Percentiles rank a stretch among this genome's conserved stretches.
Conservation (phyloP, 1,284 basidiomycete species). For the Xanthoconium separans region DNA sequence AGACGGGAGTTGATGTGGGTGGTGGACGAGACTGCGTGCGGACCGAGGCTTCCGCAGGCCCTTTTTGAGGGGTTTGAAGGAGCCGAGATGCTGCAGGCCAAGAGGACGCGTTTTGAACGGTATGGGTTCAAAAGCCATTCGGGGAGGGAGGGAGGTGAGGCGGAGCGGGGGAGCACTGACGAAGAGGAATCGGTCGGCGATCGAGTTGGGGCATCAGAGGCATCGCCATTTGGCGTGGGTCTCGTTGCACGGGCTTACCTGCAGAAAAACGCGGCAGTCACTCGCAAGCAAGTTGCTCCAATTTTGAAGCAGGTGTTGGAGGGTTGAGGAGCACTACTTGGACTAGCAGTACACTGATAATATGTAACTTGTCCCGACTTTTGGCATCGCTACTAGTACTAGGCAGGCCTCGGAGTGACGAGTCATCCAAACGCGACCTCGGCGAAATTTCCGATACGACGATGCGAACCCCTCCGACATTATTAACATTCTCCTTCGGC, state of each 20-base stretch:
- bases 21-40: slow-evolving; percentile 39
- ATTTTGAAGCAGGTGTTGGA: slow-evolving; percentile 58
- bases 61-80: slow-evolving; percentile 52
- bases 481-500: too few relatives aligned
- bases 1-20: slow-evolving; percentile 71
- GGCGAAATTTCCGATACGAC: too few relatives aligned
- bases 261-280: slow-evolving; percentile 73
- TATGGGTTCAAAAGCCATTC: slow-evolving; percentile 34
- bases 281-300: slow-evolving; percentile 82
- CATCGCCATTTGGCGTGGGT: slow-evolving; percentile 29
- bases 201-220: slow-evolving; percentile 5
- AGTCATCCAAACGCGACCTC: too few relatives aligned
- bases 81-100: slow-evolving; percentile 49
- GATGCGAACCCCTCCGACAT: too few relatives aligned
- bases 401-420: too few relatives aligned
- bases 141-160: slow-evolving; percentile 30
- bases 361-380: too few relatives aligned
- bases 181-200: slow-evolving; percentile 28
- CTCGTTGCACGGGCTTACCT: slow-evolving; percentile 57
- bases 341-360: neutral
- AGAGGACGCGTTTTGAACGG: slow-evolving; percentile 39
- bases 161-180: slow-evolving; percentile 30
- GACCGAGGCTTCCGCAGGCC: slow-evolving; percentile 30
- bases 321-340: slow-evolving; percentile 14
- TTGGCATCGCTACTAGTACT: too few relatives aligned